Percentiles rank a stretch among this genome's conserved stretches.
Conservation (phyloP, 2,329 filamentous ascomycete species). For the Drechslerella coelobrocha region DNA sequence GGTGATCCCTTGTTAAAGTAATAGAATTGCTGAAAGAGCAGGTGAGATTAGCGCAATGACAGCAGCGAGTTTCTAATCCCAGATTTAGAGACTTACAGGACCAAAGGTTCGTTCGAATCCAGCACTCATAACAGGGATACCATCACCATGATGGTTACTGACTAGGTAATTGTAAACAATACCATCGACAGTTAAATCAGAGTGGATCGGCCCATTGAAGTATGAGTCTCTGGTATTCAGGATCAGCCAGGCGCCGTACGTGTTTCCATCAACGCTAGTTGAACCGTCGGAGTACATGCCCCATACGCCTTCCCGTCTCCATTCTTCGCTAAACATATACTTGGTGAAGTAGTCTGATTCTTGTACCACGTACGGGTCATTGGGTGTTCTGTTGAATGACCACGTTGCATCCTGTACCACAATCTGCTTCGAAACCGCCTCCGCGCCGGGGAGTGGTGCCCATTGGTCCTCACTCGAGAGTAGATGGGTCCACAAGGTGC, state of each 20-base stretch:
- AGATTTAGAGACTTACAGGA: constrained; percentile 57
- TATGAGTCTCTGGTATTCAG: constrained; percentile 71
- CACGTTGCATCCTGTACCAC: constrained; percentile 71
- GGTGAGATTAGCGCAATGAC: too few species aligned
- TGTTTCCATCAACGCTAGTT: constrained; percentile 61
- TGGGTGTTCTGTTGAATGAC: constrained; percentile 65
- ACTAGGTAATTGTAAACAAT: constrained; percentile 70
- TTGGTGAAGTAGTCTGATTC: constrained; percentile 71
- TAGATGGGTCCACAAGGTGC: constrained; percentile 68
- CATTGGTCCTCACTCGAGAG: constrained; percentile 66
- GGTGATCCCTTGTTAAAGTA: constrained; percentile 68
- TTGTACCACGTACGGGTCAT: constrained; percentile 65
- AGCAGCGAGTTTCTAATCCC: not conserved
- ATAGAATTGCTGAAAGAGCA: constrained; percentile 62
- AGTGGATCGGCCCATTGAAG: constrained; percentile 68
- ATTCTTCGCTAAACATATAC: constrained; percentile 62
- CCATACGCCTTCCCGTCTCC: constrained; percentile 55
- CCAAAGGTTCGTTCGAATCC: constrained; percentile 72
- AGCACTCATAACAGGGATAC: constrained; percentile 69
- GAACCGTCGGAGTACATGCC: constrained; percentile 63
- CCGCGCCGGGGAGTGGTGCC: constrained; percentile 63
- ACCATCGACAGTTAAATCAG: constrained; percentile 69
- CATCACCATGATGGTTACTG: constrained; percentile 63
- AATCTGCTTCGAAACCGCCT: constrained; percentile 60
- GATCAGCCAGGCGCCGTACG: constrained; percentile 69